Evolutionary conservation across 441 rosid species (phyloP), one percentile per base, ranked within the genome.

Genomic region (Theobroma grandiflorum): DNA sequence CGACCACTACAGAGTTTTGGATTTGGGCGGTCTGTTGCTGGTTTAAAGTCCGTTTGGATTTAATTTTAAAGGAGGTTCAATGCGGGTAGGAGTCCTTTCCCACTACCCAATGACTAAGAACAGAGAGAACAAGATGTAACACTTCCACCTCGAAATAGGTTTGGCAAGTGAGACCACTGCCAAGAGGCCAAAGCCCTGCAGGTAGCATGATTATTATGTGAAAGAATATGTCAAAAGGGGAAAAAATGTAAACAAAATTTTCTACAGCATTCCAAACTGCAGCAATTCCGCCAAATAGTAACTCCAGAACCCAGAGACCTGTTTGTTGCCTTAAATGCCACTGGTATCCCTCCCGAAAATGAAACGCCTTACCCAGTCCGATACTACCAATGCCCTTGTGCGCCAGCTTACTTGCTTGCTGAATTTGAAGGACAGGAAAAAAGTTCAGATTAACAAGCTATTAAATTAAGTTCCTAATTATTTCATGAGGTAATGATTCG

Each of bases 361-460:
- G 4, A 85, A 91, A 55, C 94, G 85, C 73, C 94, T 85, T 43
- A 89, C 76, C 98, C 98, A 93, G 78, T 92, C 96, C 0, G 92
- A 87, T n/a, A 93, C 87, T 40, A 92, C 93, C 83, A 93, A 55
- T 75, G 84, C 82, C 87, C 96, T 88, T 2, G 98, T 92, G 49
- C 96, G 91, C 94, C 96, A 89, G 86, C 98, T 92, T 3, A 93
- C 94, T 91, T 90, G 98, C 82, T 89, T 89, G 86, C 92, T 89
- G 89, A 57, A 49, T 50, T 58, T 47, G 8, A 26, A 31, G 11
- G 40, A 63, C 47, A 45, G 0, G 12, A 69, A 49, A 26, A 53
- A 35, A 47, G 55, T 47, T 50, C 50, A 69, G 49, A 52, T 38
- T 9, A 65, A 37, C 22, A 38, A 33, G 15, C 5, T 50, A 15